A percentile compares a stretch with the other conserved stretches of the same genome.
phyloP scores from a whole-genome alignment of 441 rosid species.

The Gossypium trilobum region DNA sequence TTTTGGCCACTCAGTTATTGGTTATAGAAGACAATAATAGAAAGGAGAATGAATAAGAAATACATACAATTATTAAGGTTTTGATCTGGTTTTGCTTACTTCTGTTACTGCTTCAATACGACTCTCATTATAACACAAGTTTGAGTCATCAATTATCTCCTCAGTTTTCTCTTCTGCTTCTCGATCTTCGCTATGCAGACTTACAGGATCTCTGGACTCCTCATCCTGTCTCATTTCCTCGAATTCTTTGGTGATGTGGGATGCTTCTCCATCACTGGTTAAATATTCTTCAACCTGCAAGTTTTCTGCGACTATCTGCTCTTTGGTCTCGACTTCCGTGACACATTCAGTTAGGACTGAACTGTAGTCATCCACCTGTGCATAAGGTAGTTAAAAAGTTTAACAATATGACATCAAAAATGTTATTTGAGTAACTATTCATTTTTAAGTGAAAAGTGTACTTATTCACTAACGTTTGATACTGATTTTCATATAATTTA shows the following conservation, averaged over 20 bases:
- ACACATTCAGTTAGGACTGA: constrained; percentile 5
- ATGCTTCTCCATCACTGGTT: constrained; percentile 18
- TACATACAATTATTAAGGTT: background rate
- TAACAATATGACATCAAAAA: background rate
- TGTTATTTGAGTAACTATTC: too few species aligned
- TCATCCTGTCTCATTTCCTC: constrained; percentile 14
- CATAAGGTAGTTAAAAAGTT: background rate
- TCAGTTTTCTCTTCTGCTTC: constrained; percentile 18
- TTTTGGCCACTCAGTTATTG: constrained; percentile 9
- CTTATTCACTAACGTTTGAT: background rate
- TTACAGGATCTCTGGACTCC: constrained; percentile 1
- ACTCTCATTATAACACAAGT: background rate
- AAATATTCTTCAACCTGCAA: background rate
- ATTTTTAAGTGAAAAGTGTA: too few species aligned
- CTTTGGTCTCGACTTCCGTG: constrained; percentile 14
- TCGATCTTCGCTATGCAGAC: background rate
- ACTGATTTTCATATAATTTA: background rate
- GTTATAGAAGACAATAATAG: background rate
- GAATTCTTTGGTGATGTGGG: background rate
- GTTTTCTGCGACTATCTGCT: constrained; percentile 20
- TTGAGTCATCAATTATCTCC: constrained; percentile 12
- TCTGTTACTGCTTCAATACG: constrained; percentile 13
- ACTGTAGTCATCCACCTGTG: constrained; percentile 28
- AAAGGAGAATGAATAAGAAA: background rate
- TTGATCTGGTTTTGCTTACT: background rate